Conservation (phyloP, 2,329 filamentous ascomycete genomes). For the Alternaria sp. region DNA sequence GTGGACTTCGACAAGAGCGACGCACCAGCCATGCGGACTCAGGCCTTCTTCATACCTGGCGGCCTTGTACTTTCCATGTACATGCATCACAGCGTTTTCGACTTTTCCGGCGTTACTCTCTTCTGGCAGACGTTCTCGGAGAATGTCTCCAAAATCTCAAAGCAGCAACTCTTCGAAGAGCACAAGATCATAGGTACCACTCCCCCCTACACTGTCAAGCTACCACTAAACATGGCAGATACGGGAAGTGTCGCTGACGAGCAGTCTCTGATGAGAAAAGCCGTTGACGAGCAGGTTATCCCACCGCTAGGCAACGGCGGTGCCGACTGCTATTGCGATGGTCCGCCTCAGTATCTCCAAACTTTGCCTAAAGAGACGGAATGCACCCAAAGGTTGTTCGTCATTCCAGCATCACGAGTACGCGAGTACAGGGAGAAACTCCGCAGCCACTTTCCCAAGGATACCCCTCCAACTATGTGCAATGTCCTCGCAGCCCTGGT, state of each 20-base stretch:
- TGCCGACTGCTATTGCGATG: constrained; percentile 43
- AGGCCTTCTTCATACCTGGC: constrained; percentile 48
- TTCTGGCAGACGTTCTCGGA: constrained; percentile 40
- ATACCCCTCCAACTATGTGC: constrained; percentile 38
- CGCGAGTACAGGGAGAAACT: constrained; percentile 39
- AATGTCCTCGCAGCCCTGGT: constrained; percentile 46
- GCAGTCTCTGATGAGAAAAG: constrained; percentile 32
- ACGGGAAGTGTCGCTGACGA: constrained; percentile 31
- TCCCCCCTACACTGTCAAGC: constrained; percentile 1
- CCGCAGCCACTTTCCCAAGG: constrained; percentile 26
- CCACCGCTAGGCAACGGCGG: constrained; percentile 8
- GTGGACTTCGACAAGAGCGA: constrained; percentile 35
- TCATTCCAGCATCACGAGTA: constrained; percentile 39
- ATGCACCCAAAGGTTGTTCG: constrained; percentile 41
- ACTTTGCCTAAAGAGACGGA: constrained; percentile 36
- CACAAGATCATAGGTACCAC: constrained; percentile 22
- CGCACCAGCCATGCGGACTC: constrained; percentile 42
- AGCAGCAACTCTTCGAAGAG: constrained; percentile 21
- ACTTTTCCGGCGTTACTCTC: constrained; percentile 41
- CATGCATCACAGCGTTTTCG: constrained; percentile 44
- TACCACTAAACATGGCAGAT: constrained; percentile 28
- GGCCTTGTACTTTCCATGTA: constrained; percentile 49
- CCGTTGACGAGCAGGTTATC: constrained; percentile 32
- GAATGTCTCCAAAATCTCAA: constrained; percentile 34
- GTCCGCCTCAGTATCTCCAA: constrained; percentile 35